Evolutionary conservation across 2,329 filamentous ascomycete species (phyloP), one percentile per base, ranked within the genome.

Genomic region (Phaeosphaeriaceae sp.): DNA sequence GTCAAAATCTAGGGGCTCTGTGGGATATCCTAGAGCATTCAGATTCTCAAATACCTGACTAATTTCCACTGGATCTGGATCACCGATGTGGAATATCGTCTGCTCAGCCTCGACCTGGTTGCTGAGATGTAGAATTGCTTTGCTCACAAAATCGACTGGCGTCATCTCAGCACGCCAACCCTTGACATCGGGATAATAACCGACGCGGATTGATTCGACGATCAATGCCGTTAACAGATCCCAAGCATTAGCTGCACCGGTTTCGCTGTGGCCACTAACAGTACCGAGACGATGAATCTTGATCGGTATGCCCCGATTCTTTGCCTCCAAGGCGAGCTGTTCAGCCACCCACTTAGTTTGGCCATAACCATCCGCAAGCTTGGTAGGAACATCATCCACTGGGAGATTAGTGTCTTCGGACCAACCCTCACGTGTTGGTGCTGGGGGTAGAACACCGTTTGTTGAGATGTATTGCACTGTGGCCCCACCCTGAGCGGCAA

Each of bases 131-230:
- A 89, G 77, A 57, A 93, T 89, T 3, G 88, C 85, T 55, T 85
- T 85, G 73, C 86, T 89, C 50, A 92, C 88, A 63, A 90, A 92
- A 71, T 93, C 89, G 12, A 91, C 89, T 0, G 89, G 89, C 0
- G 89, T 92, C 89, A 92, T 92, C 74, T 93, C 89, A 1, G 88
- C 83, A 41, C 86, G 83, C 89, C 89, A 93, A 34, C 85, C 85
- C 41, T 87, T 80, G 3, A 92, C 85, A 44, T 89, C 81, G 0
- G 89, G 89, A 1, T 83, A 83, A 58, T 83, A 82, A 5, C 88
- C 88, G 3, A 92, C 79, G 43, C 88, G 85, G 30, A 92, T 79
- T 0, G 89, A 92, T 67, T 92, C 89, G 1, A 92, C 87, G 20
- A 92, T 81, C 47, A 93, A 70, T 0, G 89, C 89, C 43, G 87